Base-by-base conservation (phyloP, 2,329 filamentous ascomycete genomes). In the Colletotrichum australisinense region DNA sequence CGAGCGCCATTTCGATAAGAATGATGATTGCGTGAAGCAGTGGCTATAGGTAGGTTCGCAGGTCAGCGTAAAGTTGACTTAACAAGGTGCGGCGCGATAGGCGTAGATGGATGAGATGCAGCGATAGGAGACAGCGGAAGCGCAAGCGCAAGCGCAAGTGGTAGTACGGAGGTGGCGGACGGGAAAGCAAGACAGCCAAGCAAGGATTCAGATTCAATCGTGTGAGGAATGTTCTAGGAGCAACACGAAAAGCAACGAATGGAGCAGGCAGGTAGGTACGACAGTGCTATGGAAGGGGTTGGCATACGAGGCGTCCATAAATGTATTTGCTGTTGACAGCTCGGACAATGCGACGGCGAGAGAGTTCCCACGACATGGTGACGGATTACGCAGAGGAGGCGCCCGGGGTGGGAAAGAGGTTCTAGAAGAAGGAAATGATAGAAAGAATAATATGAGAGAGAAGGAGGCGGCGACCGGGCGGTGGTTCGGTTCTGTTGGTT, bases 21-120 rank as follows among this genome's bases (percentile, higher is more conserved):
- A 98, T 93, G 75, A 98, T 90, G 79, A 97, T 87, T 73, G 92
- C 88, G 86, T 98, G 95, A 71, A 98, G 87, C 68, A 98, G 87
- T 79, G 97, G 96, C 97, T 98, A 77, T 16, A 8, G 14, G 7
- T 14, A n/a, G 32, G 14, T 30, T 30, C 55, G 30, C 24, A 64
- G 19, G 71, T 70, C 67, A 73, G 71, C 60, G 16, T 52, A 66
- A 24, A 49, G 42, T 53, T 30, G 5, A 24, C 19, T 35, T 16
- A 24, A 22, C 24, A 16, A 24, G 11, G 11, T 30, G 22, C 9
- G 3, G 11, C 19, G n/a, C 42, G 19, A 3, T 12, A 8, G 26
- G 46, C 60, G n/a, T 53, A 4, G 30, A 53, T 55, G n/a, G 42
- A 46, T 1, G 26, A 11, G 22, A 67, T 46, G 60, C 22, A n/a